Base-by-base conservation (phyloP, 2,329 filamentous ascomycete species). In the Ophiostoma sp. region DNA sequence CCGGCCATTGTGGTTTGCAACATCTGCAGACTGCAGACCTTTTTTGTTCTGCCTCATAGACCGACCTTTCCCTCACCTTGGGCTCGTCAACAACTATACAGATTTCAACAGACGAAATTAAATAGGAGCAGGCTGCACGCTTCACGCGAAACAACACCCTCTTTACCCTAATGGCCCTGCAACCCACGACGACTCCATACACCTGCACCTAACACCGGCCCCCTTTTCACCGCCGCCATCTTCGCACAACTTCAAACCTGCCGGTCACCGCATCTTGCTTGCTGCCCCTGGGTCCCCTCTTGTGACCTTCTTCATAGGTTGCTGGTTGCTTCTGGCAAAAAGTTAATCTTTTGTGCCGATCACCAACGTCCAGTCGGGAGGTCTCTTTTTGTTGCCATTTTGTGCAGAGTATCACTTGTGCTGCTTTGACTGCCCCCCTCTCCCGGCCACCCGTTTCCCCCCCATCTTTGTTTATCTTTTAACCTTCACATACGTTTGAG, bases 191-290 rank as follows among this genome's bases (percentile, higher is more conserved):
- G 52, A 33, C 28, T 42, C 48, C 33, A 19, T 64, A 64, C 57
- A 39, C 50, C 33, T 70, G n/a, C 52, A 33, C 55, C 55, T 70
- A 59, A 70, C 48, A 50, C 55, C 42, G 61, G 45, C 17, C 55
- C 9, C 45, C 61, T 68, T 45, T 61, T 74, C 73, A 74, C 73
- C 73, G 73, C 72, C 64, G 72, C 73, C 57, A 59, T 55, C 42
- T 42, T 22, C 31, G 42, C 64, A 70, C 55, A 39, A 57, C 63
- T 39, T 63, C 63, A 55, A 61, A 59, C 28, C 28, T 63, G 50
- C 61, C 63, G 63, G 69, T 74, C 73, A 74, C 73, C 73, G 70
- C 73, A 70, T 70, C 70, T 70, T 70, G 55, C 70, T 48, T 42
- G 45, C 25, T 50, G n/a, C 31, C 52, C 39, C 22, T 63, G 22